Evolutionary conservation across 208 protist genomes (phyloP).

Genomic region (Spongospora subterranea): DNA sequence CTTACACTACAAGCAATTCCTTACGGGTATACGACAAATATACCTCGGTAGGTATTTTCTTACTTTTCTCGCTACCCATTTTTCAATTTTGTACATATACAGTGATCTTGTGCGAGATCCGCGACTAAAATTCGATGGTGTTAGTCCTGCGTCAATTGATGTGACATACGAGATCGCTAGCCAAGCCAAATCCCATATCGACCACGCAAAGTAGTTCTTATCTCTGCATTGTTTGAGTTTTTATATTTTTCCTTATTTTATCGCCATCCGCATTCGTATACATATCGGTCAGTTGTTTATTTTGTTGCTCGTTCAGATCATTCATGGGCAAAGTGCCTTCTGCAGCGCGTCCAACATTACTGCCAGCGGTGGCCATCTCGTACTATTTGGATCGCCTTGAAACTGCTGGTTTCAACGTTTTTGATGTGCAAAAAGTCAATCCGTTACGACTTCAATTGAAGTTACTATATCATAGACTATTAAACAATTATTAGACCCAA

Average conservation of each 20-base stretch:
- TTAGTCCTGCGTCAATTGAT: neutral
- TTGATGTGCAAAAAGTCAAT: neutral
- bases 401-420: neutral
- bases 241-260: too few species aligned
- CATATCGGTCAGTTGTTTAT: neutral
- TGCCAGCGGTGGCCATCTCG: neutral
- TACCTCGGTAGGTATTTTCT: neutral
- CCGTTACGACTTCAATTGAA: neutral
- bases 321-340: neutral
- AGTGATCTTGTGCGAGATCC: neutral
- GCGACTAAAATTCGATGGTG: neutral
- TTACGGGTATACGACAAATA: neutral
- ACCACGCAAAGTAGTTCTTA: constrained; percentile 53
- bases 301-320: neutral
- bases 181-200: constrained; percentile 22
- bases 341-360: neutral
- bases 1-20: neutral
- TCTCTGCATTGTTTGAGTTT: too few species aligned
- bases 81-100: neutral
- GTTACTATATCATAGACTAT: neutral
- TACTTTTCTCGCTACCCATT: neutral
- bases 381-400: neutral
- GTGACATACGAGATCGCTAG: neutral
- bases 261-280: neutral
- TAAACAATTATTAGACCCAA: neutral